phyloP scores from a whole-genome alignment of 371 early-diverging fungal genomes.

The Catenaria anguillulae region DNA sequence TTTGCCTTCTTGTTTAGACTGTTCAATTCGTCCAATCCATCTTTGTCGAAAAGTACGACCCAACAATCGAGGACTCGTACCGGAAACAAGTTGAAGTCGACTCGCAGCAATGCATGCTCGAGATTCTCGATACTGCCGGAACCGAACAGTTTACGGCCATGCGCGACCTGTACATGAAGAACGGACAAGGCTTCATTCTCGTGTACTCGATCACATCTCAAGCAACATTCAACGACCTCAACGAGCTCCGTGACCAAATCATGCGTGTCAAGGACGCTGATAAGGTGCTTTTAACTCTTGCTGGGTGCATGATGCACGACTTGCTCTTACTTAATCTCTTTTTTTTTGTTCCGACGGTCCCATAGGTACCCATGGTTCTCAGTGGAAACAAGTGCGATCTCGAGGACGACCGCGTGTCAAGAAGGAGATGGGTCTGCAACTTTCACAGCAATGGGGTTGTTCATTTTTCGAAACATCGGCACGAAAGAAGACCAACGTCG shows the following conservation, averaged over 20 bases:
- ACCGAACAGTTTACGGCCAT: conserved; percentile 82
- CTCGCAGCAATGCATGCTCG: conserved; percentile 70
- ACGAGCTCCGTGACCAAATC: conserved; percentile 62
- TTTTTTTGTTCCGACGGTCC: conserved; percentile 11
- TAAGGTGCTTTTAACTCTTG: conserved; percentile 30
- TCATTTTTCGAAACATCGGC: conserved; percentile 78
- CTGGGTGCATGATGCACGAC: too few species aligned
- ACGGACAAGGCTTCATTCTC: conserved; percentile 73
- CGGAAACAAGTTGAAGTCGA: conserved; percentile 77
- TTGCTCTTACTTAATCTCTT: neutral
- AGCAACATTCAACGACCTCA: conserved; percentile 64
- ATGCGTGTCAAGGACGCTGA: conserved; percentile 64
- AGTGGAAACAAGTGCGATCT: conserved; percentile 79
- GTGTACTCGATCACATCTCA: conserved; percentile 73
- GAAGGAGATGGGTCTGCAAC: conserved; percentile 40
- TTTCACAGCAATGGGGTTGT: conserved; percentile 55
- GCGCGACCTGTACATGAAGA: conserved; percentile 83
- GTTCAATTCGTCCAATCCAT: conserved; percentile 82
- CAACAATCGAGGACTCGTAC: conserved; percentile 82
- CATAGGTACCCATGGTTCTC: conserved; percentile 57
- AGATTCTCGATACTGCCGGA: conserved; percentile 77
- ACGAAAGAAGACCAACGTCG: conserved; percentile 63
- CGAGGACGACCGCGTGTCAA: conserved; percentile 60
- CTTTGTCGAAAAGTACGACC: conserved; percentile 80
- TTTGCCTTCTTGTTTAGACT: conserved; percentile 51